Evolutionary conservation across 805 yeast genomes (phyloP).

Genomic region (Kluyveromyces lactis): DNA sequence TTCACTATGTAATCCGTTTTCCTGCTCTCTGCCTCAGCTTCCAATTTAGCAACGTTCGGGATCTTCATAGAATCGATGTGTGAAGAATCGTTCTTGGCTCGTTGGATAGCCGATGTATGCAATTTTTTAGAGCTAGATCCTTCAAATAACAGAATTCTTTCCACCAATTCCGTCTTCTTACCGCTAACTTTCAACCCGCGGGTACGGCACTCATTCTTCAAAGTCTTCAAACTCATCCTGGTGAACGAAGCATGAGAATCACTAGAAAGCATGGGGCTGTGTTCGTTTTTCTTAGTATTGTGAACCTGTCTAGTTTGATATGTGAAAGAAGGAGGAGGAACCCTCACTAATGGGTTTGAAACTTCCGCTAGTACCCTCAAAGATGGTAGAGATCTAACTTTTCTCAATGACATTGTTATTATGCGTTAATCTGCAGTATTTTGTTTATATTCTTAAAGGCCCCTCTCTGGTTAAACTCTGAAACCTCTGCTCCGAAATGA

Average conservation of each 20-base stretch:
- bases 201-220: conserved; percentile 50
- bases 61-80: conserved; percentile 49
- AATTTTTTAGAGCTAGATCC: conserved; percentile 8
- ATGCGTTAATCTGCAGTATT: background rate
- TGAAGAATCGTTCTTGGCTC: conserved; percentile 49
- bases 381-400: conserved; percentile 23
- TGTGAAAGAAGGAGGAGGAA: background rate
- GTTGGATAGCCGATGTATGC: conserved; percentile 15
- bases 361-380: conserved; percentile 11
- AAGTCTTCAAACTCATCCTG: conserved; percentile 43
- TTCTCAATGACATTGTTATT: conserved; percentile 18
- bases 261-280: conserved; percentile 19
- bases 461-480: too few relatives aligned
- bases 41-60: conserved; percentile 29
- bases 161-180: conserved; percentile 46
- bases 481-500: too few relatives aligned
- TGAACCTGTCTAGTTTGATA: conserved; percentile 20
- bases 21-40: conserved; percentile 31
- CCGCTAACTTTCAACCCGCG: conserved; percentile 59
- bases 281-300: conserved; percentile 21
- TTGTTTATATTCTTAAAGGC: too few relatives aligned
- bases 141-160: conserved; percentile 25
- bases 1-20: conserved; percentile 39
- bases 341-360: background rate
- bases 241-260: conserved; percentile 19